Base-by-base conservation (phyloP, 192 early-diverging fungal species). In the Coemansia sp. region DNA sequence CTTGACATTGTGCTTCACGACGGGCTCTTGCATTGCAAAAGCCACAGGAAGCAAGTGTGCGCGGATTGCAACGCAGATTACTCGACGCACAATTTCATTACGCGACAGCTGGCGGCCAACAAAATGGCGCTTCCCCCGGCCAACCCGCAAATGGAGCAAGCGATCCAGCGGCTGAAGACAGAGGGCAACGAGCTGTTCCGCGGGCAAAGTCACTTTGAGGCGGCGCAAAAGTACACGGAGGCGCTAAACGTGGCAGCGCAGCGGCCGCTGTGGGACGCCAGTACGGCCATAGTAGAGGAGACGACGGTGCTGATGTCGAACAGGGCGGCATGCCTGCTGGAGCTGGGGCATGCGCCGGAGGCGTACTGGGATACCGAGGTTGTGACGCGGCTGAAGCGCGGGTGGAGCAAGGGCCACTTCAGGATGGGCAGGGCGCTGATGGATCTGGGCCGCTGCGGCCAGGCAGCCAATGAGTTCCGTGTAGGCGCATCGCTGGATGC, bases 131-230 rank as follows among this genome's bases (percentile, higher is more conserved):
- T 91, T 16, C 91, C 91, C 21, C 87, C 90, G 39, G 89, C 91
- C 14, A 88, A 90, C 61, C 87, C 60, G 77, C 86, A 78, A 75
- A 85, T 60, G 68, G 85, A 60, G 49, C 78, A 53, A 79, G 88
- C 51, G 62, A 78, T 71, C 76, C 89, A 84, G 83, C 84, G 62
- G 83, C 72, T 76, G 69, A 88, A 79, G 62, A 87, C 88, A n/a
- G 89, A 90, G 26, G 96, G 96, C 49, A 98, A 99, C 88, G 90
- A 91, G 59, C 60, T 85, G 66, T 94, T 94, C 86, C 92, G 92
- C 16, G 85, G 78, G 14, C 91, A 92, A 70, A 89, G 94, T 38
- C 93, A 90, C 71, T 82, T 84, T 26, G 89, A 93, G 68, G 95
- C 97, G 18, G 91, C 97, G 69, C 77, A 84, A 6, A 87, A 89